Evolutionary conservation across 805 yeast genomes (phyloP).

Genomic region (Candida corydali): DNA sequence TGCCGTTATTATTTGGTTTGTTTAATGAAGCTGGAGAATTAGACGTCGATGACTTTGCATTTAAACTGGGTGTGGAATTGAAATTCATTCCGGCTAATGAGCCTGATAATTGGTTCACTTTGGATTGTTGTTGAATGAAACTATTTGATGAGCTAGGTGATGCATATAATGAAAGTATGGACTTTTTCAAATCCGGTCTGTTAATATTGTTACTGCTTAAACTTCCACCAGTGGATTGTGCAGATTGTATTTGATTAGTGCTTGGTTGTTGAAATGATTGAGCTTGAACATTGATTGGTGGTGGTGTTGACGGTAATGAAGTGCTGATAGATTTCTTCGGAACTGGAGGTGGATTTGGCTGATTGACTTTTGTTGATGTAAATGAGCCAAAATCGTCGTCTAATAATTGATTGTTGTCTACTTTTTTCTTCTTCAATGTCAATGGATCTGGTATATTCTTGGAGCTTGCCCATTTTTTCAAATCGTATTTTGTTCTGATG

Average conservation of each 20-base stretch:
- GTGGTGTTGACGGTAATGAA: slow-evolving; percentile 7
- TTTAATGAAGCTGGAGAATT: slow-evolving; percentile 4
- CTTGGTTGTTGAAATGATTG: slow-evolving; percentile 1
- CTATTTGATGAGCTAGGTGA: slow-evolving; percentile 49
- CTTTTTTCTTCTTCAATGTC: slow-evolving; percentile 18
- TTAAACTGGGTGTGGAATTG: neutral
- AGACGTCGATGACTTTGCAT: slow-evolving; percentile 1
- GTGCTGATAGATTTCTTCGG: neutral
- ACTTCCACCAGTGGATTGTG: slow-evolving; percentile 35
- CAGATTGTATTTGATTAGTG: slow-evolving; percentile 18
- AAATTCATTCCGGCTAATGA: slow-evolving; percentile 21
- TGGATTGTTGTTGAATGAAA: slow-evolving; percentile 22
- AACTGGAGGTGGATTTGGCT: neutral
- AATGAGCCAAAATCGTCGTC: slow-evolving; percentile 43
- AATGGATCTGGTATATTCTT: slow-evolving; percentile 57
- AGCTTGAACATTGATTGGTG: slow-evolving; percentile 2
- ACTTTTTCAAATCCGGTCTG: slow-evolving; percentile 86
- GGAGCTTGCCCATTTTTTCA: slow-evolving; percentile 80
- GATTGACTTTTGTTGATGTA: slow-evolving; percentile 20
- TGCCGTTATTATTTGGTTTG: slow-evolving; percentile 1
- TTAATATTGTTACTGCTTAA: slow-evolving; percentile 14
- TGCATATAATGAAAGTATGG: slow-evolving; percentile 84
- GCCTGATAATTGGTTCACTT: slow-evolving; percentile 14
- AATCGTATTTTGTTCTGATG: slow-evolving; percentile 86
- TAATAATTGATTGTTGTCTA: slow-evolving; percentile 14